Evolutionary conservation across 352 stramenopile species (phyloP).

Genomic region (Globisporangium apiculatum): DNA sequence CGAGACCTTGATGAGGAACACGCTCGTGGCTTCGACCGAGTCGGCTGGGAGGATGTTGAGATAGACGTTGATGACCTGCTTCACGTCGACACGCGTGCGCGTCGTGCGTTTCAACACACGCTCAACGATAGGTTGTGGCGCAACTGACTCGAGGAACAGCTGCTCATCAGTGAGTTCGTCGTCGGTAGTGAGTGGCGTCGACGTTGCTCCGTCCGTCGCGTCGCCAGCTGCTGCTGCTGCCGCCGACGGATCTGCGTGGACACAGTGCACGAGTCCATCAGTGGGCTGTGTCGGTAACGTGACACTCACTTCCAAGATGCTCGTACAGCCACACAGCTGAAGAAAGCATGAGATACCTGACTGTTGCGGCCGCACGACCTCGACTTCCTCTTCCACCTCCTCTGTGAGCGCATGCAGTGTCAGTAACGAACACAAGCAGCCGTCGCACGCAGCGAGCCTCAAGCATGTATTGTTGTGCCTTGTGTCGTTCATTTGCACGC

Average conservation of each 20-base stretch:
- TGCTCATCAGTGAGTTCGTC: slow-evolving; percentile 61
- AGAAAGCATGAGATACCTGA: no score
- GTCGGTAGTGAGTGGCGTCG: not conserved
- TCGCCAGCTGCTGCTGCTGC: not conserved
- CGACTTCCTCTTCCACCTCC: slow-evolving; percentile 76
- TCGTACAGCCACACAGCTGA: slow-evolving; percentile 13
- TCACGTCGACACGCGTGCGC: slow-evolving; percentile 39
- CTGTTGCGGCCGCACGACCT: slow-evolving; percentile 20
- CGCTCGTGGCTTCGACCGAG: slow-evolving; percentile 47
- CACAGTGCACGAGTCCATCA: not conserved
- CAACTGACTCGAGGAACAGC: slow-evolving; percentile 51
- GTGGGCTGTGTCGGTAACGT: not conserved
- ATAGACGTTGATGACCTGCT: slow-evolving; percentile 52
- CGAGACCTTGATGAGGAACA: slow-evolving; percentile 78
- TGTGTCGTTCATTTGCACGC: not conserved
- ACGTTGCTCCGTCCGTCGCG: not conserved
- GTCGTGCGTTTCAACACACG: slow-evolving; percentile 44
- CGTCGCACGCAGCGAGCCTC: not conserved
- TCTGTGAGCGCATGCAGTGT: slow-evolving; percentile 20
- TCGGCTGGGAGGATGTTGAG: slow-evolving; percentile 60
- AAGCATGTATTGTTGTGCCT: no score
- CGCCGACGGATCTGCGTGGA: not conserved
- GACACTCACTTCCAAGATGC: slow-evolving; percentile 11
- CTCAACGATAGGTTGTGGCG: slow-evolving; percentile 18
- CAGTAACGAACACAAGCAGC: not conserved